phyloP scores from a whole-genome alignment of 805 yeast genomes.

The Metschnikowia aberdeeniae region DNA sequence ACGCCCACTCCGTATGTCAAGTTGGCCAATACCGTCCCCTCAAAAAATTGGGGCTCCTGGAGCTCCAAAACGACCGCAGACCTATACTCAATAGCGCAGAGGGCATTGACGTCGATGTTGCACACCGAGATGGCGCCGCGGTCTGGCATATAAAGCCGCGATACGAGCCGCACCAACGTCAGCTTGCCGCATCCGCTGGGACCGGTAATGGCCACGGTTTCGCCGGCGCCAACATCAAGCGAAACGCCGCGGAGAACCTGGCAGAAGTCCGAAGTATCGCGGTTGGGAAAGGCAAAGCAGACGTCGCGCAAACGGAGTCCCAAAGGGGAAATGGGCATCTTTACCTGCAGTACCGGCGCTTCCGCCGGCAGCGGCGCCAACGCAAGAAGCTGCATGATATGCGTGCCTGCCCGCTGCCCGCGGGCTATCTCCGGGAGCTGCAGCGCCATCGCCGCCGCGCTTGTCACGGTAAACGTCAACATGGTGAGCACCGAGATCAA shows the following conservation, averaged over 20 bases:
- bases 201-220: conserved; percentile 70
- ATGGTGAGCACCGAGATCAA: conserved; percentile 69
- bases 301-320: conserved; percentile 36
- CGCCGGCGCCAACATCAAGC: conserved; percentile 42
- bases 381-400: conserved; percentile 39
- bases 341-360: conserved; percentile 2
- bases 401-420: conserved; percentile 70
- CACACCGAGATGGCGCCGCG: conserved; percentile 42
- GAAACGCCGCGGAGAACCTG: conserved; percentile 39
- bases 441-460: conserved; percentile 54
- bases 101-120: conserved; percentile 42
- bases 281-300: conserved; percentile 45
- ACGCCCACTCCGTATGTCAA: conserved; percentile 52
- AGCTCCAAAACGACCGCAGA: conserved; percentile 62
- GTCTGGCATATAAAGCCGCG: conserved; percentile 46
- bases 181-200: conserved; percentile 92
- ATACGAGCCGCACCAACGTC: conserved; percentile 57
- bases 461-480: conserved; percentile 66
- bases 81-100: conserved; percentile 50
- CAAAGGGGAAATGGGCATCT: not conserved
- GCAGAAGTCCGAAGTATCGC: conserved; percentile 17
- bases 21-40: conserved; percentile 71
- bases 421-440: conserved; percentile 77
- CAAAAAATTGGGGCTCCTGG: conserved; percentile 69
- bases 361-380: conserved; percentile 35